Conservation (phyloP, 192 early-diverging fungal genomes). For the Pilobolus umbonatus region DNA sequence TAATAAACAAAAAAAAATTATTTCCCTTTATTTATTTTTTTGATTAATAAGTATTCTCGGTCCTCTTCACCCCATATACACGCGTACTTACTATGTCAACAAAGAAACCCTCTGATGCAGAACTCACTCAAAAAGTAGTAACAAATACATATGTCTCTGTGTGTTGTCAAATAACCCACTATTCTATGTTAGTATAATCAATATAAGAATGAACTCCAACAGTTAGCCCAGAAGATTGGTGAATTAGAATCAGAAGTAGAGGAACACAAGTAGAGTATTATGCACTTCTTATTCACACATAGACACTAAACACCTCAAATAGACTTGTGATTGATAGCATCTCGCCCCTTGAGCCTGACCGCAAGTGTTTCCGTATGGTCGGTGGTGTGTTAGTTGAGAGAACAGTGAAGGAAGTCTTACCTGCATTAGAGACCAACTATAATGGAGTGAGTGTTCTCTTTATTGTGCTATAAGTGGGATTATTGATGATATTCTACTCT, state of each 20-base stretch:
- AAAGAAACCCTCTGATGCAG: conserved; percentile 15
- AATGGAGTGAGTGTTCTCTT: conserved; percentile 58
- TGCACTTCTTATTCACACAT: not conserved
- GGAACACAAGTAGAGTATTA: conserved; percentile 75
- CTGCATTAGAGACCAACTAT: conserved; percentile 80
- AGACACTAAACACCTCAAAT: not conserved
- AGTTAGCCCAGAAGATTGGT: conserved; percentile 84
- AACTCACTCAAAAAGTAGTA: conserved; percentile 19
- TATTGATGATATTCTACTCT: conserved; percentile 2
- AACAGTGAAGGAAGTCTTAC: conserved; percentile 87
- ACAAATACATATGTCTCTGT: too few relatives aligned
- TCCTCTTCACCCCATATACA: not conserved
- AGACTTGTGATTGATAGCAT: conserved; percentile 95
- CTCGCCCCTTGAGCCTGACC: conserved; percentile 65
- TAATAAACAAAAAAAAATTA: too few relatives aligned
- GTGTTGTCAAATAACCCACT: too few relatives aligned
- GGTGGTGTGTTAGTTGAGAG: conserved; percentile 93
- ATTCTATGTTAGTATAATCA: conserved; percentile 43
- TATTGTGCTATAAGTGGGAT: not conserved
- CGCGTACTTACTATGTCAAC: conserved; percentile 7
- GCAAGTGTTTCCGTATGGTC: conserved; percentile 92
- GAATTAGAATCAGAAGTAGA: conserved; percentile 91
- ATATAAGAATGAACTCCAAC: conserved; percentile 78
- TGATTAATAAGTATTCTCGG: not conserved
- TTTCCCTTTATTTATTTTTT: not conserved